Conservation (phyloP, 2,329 filamentous ascomycete genomes). For the Sclerotinia trifoliorum region DNA sequence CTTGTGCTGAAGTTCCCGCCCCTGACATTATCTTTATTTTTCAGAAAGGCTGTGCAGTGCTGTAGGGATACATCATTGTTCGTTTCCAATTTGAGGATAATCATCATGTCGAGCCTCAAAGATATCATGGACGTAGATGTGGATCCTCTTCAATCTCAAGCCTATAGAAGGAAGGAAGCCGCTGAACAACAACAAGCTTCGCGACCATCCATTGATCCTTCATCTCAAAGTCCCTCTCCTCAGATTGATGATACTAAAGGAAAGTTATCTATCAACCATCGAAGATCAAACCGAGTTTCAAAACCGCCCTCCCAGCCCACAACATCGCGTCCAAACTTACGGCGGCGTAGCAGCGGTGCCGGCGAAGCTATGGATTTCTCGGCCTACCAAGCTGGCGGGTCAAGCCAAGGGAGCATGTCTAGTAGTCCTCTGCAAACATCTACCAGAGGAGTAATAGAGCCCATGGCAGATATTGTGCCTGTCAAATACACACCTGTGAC, state of each 20-base stretch:
- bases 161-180: slow-evolving; percentile 39
- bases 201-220: slow-evolving; percentile 29
- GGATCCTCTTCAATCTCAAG: slow-evolving; percentile 40
- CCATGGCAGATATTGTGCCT: slow-evolving; percentile 32
- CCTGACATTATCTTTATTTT: slow-evolving; percentile 33
- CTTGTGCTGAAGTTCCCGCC: slow-evolving; percentile 35
- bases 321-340: slow-evolving; percentile 27
- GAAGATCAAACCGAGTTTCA: slow-evolving; percentile 36
- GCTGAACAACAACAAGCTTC: slow-evolving; percentile 36
- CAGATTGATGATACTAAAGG: slow-evolving; percentile 31
- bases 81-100: slow-evolving; percentile 35
- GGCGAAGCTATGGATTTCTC: slow-evolving; percentile 36
- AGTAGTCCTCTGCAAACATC: slow-evolving; percentile 34
- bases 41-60: slow-evolving; percentile 38
- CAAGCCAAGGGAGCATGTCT: slow-evolving; percentile 31
- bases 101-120: slow-evolving; percentile 41
- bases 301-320: slow-evolving; percentile 27
- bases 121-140: slow-evolving; percentile 43
- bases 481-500: slow-evolving; percentile 42
- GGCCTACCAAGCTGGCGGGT: slow-evolving; percentile 30
- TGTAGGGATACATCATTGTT: slow-evolving; percentile 31
- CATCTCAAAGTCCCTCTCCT: slow-evolving; percentile 31
- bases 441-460: slow-evolving; percentile 32
- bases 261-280: slow-evolving; percentile 32
- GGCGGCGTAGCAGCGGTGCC: slow-evolving; percentile 33